A percentile compares a stretch with the other conserved stretches of the same genome.
Evolutionary conservation across 176 grass and related monocot species (phyloP).

Genomic region (Elaeis guineensis): DNA sequence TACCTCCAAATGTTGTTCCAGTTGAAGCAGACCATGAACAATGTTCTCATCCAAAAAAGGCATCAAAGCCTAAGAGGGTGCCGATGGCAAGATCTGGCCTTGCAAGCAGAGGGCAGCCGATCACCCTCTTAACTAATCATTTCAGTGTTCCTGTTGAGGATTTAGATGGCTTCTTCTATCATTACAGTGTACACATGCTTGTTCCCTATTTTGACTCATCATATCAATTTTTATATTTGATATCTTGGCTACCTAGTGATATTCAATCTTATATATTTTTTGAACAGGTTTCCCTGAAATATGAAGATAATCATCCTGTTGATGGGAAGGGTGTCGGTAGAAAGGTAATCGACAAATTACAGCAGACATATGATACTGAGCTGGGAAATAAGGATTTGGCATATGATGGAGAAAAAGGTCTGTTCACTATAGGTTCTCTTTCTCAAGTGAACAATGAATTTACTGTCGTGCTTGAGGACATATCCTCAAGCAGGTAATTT

Average conservation of each 20-base stretch:
- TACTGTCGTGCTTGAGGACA: constrained; percentile 50
- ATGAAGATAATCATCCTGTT: constrained; percentile 71
- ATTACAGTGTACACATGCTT: constrained; percentile 46
- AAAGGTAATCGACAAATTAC: constrained; percentile 61
- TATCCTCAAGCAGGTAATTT: constrained; percentile 56
- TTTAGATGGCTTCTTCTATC: constrained; percentile 46
- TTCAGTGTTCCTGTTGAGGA: constrained; percentile 44
- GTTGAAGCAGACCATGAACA: constrained; percentile 19
- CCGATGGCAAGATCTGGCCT: constrained; percentile 36
- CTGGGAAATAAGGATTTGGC: constrained; percentile 76
- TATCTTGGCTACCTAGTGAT: too few relatives aligned
- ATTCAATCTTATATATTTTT: background rate
- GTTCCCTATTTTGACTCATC: background rate
- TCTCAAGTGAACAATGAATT: constrained; percentile 65
- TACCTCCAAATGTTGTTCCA: constrained; percentile 18
- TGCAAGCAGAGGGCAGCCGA: constrained; percentile 35
- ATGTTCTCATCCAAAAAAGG: constrained; percentile 7
- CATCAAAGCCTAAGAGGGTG: constrained; percentile 36
- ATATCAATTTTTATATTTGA: too few relatives aligned
- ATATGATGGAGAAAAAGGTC: constrained; percentile 80
- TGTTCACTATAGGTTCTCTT: constrained; percentile 76
- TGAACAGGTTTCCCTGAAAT: constrained; percentile 62
- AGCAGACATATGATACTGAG: constrained; percentile 53
- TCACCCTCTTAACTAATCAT: constrained; percentile 50
- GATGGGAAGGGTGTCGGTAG: constrained; percentile 62